A percentile compares a stretch with the other conserved stretches of the same genome.
Evolutionary conservation across 352 stramenopile genomes (phyloP).

Genomic region (Globisporangium yorkense): DNA sequence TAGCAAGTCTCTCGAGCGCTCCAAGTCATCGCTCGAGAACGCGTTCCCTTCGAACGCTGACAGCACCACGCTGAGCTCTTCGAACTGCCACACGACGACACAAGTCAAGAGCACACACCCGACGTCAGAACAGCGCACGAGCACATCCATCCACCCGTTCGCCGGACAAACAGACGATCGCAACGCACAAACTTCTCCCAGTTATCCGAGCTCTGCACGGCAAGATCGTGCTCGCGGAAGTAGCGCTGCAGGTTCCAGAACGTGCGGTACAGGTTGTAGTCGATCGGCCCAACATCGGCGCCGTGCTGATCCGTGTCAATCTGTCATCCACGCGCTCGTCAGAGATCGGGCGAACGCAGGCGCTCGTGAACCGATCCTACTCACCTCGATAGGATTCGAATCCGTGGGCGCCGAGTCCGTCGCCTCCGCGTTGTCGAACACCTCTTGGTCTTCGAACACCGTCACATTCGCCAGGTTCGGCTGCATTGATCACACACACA

Average conservation of each 20-base stretch:
- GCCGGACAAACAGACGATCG: not conserved
- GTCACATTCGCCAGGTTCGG: conserved; percentile 78
- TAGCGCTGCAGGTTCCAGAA: conserved; percentile 90
- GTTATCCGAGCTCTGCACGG: conserved; percentile 50
- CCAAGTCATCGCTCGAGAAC: conserved; percentile 76
- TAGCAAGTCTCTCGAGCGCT: conserved; percentile 55
- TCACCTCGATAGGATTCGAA: conserved; percentile 3
- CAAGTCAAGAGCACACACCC: not conserved
- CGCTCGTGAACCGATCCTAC: not conserved
- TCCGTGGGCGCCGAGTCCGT: conserved; percentile 31
- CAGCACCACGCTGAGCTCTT: conserved; percentile 71
- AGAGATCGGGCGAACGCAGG: not conserved
- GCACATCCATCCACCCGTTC: not conserved
- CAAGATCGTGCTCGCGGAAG: conserved; percentile 72
- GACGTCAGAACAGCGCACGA: no score
- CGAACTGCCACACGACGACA: conserved; percentile 33
- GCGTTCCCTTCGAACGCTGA: conserved; percentile 82
- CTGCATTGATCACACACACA: conserved; percentile 8
- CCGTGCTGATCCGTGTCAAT: conserved; percentile 38
- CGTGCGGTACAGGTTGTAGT: conserved; percentile 89
- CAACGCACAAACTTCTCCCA: conserved; percentile 83
- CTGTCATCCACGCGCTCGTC: conserved; percentile 13
- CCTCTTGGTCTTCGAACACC: conserved; percentile 70
- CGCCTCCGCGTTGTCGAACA: conserved; percentile 58
- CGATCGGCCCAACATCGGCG: conserved; percentile 50